phyloP scores from a whole-genome alignment of 495 filamentous ascomycete genomes.

The Podospora pseudoanserina region DNA sequence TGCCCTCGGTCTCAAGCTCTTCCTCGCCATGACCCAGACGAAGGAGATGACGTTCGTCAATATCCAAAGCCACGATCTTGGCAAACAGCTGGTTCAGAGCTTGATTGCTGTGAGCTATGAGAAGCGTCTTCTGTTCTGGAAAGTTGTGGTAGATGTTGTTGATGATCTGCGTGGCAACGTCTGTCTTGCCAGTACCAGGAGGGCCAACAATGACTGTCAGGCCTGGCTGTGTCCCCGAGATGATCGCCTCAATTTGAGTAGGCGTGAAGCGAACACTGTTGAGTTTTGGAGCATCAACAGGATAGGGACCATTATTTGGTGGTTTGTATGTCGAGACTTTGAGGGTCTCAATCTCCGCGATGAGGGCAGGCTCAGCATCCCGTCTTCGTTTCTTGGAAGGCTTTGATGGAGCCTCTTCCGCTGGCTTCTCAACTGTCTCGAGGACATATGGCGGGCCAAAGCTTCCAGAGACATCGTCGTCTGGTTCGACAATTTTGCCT shows the following conservation, averaged over 20 bases:
- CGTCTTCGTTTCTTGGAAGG: constrained; percentile 79
- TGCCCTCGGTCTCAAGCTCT: constrained; percentile 79
- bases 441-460: constrained; percentile 87
- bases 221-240: constrained; percentile 90
- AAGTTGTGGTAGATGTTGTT: constrained; percentile 99
- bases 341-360: constrained; percentile 58
- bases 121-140: constrained; percentile 81
- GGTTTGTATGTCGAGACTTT: constrained; percentile 90
- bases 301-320: constrained; percentile 87
- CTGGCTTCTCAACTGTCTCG: constrained; percentile 53
- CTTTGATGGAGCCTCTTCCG: constrained; percentile 41
- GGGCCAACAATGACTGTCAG: constrained; percentile 93
- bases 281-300: constrained; percentile 76
- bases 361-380: constrained; percentile 61
- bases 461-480: constrained; percentile 63
- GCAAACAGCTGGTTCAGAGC: constrained; percentile 98
- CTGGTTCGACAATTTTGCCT: constrained; percentile 75
- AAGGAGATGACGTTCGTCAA: constrained; percentile 91
- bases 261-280: constrained; percentile 88
- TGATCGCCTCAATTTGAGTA: constrained; percentile 85
- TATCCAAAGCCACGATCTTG: constrained; percentile 91
- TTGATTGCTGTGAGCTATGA: constrained; percentile 97
- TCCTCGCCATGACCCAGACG: constrained; percentile 93
- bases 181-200: constrained; percentile 95
- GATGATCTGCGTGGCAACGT: constrained; percentile 97